phyloP scores from a whole-genome alignment of 306 rosid species.

The Ormosia emarginata region DNA sequence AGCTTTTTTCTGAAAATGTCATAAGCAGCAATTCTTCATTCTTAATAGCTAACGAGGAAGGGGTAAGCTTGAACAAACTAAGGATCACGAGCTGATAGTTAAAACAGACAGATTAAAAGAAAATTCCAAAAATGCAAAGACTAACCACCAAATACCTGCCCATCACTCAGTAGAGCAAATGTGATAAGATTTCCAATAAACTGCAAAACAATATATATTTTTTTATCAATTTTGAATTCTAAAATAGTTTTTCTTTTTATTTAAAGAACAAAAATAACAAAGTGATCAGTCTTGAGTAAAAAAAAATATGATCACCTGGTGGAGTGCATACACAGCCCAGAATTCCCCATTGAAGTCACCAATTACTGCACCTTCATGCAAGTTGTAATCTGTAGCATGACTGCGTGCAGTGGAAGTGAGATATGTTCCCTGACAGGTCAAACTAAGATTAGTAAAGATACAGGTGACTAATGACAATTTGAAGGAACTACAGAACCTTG shows the following conservation, averaged over 20 bases:
- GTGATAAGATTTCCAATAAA: constrained; percentile 86
- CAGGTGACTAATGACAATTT: constrained; percentile 1
- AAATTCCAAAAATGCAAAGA: constrained; percentile 12
- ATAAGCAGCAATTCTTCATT: constrained; percentile 3
- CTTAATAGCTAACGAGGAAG: constrained; percentile 2
- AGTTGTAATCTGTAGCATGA: constrained; percentile 58
- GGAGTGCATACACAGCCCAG: constrained; percentile 77
- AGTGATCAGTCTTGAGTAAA: not conserved
- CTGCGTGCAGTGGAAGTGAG: constrained; percentile 80
- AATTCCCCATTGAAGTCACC: constrained; percentile 94
- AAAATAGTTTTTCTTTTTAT: not conserved
- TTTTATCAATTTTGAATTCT: not conserved
- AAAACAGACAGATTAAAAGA: not conserved
- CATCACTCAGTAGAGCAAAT: constrained; percentile 62
- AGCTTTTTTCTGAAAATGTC: not conserved
- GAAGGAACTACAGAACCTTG: constrained; percentile 22
- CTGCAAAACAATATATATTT: constrained; percentile 44
- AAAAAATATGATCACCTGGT: constrained; percentile 59
- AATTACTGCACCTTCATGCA: constrained; percentile 79
- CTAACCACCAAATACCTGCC: constrained; percentile 47
- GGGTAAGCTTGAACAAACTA: not conserved
- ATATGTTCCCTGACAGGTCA: constrained; percentile 77
- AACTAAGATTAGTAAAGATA: constrained; percentile 13
- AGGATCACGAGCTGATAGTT: constrained; percentile 2
- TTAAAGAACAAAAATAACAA: constrained; percentile 5